Evolutionary conservation across 1,139 yeast species (phyloP), one percentile per base, ranked within the genome.

Genomic region (Yamadazyma diddensiae): DNA sequence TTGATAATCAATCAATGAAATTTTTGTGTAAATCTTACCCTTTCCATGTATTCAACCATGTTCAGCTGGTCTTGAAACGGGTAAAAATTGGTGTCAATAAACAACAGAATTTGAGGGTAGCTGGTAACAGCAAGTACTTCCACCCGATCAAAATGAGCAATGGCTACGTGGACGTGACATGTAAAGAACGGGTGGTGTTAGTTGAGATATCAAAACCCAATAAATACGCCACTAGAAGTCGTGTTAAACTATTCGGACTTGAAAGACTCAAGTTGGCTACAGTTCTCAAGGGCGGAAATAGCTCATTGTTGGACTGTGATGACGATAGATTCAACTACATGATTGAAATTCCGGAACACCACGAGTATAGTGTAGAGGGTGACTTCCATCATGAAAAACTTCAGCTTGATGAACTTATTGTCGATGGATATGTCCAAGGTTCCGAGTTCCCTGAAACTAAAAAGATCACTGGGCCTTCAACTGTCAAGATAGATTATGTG

Each of bases 111-210:
- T 38, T 56, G 9, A 44, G 36, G 2, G 39, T 59, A 18, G 48
- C 48, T 16, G 65, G 66, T 1, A 39, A 42, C 12, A 62, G 68
- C 35, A 62, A 62, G 38, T 60, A 63, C 40, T 51, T 58, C 28
- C 31, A 38, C 52, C 20, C 41, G 41, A 12, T 21, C 10, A 6
- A 15, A 5, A 5, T 6, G 6, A 6, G 13, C 5, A 7, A 13
- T 22, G 25, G 25, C 6, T 8, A 6, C 6, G 11, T 6, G 11
- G 15, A 22, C 13, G 15, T 13, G 6, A 6, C 11, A 13, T 22
- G 25, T 10, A 4, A 12, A 10, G 25, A 15, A 6, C 11, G 13
- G 28, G 26, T 56, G 4, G 34, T 48, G 9, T 35, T 58, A 18
- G 21, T 61, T 5, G 55, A 55, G 20, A 35, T 66, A 6, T 46